Evolutionary conservation across 1,284 basidiomycete genomes (phyloP).

Genomic region (Phaffia rhodozyma): DNA sequence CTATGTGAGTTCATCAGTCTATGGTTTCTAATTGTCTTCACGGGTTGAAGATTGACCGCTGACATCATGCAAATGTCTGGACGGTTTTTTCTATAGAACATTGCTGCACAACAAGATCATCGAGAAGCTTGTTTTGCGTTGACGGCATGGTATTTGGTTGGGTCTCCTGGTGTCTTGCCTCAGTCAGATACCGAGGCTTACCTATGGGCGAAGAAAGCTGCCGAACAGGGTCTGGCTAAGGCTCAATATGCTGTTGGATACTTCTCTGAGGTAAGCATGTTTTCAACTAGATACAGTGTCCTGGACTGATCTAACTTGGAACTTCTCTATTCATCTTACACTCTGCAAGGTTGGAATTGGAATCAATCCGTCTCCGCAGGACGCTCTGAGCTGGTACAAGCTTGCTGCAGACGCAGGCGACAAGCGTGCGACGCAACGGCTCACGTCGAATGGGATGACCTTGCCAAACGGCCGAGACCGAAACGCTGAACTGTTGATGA

Average conservation of each 20-base stretch:
- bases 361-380: slow-evolving; percentile 51
- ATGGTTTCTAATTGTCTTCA: neutral
- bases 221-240: slow-evolving; percentile 75
- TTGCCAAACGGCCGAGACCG: slow-evolving; percentile 3
- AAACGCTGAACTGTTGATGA: slow-evolving; percentile 29
- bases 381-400: slow-evolving; percentile 74
- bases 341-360: slow-evolving; percentile 61
- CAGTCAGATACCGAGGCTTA: slow-evolving; percentile 97
- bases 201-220: slow-evolving; percentile 84
- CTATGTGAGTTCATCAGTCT: slow-evolving; percentile 54
- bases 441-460: slow-evolving; percentile 39
- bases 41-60: neutral
- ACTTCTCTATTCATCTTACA: neutral
- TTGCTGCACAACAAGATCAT: slow-evolving; percentile 93
- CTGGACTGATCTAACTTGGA: neutral
- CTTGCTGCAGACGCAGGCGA: slow-evolving; percentile 87
- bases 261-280: slow-evolving; percentile 59
- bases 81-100: slow-evolving; percentile 50
- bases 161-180: slow-evolving; percentile 90
- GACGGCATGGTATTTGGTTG: slow-evolving; percentile 98
- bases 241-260: slow-evolving; percentile 97
- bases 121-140: slow-evolving; percentile 95
- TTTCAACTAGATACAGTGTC: neutral
- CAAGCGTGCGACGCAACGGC: slow-evolving; percentile 76
- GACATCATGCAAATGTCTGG: slow-evolving; percentile 1